Percentiles rank a stretch among this genome's conserved stretches.
Evolutionary conservation across 1,284 basidiomycete species (phyloP).

Genomic region (Naganishia sp.): DNA sequence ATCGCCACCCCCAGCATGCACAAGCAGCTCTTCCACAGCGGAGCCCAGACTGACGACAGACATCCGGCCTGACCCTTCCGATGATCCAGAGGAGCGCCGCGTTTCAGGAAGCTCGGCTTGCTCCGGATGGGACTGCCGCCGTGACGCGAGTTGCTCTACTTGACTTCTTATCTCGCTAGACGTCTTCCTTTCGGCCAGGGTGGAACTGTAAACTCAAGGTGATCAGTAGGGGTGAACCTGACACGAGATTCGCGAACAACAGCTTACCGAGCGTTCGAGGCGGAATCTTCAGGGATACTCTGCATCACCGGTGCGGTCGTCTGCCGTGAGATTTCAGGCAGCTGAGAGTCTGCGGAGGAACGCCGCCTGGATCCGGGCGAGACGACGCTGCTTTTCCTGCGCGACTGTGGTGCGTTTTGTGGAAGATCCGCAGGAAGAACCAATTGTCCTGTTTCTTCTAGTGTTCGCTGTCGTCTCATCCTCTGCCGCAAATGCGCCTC

Average conservation of each 20-base stretch:
- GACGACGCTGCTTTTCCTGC: background rate
- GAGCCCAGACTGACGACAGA: slow-evolving; percentile 3
- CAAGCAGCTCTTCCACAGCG: slow-evolving; percentile 15
- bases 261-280: background rate
- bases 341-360: background rate
- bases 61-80: background rate
- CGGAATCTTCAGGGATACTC: slow-evolving; percentile 5
- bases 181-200: slow-evolving; percentile 7
- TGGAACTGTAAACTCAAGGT: background rate
- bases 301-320: slow-evolving; percentile 13
- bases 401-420: background rate
- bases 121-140: too few species aligned
- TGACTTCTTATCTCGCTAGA: slow-evolving; percentile 10
- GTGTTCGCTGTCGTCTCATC: background rate
- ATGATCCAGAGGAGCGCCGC: slow-evolving; percentile 14
- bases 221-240: background rate
- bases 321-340: background rate
- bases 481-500: slow-evolving; percentile 26
- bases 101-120: background rate
- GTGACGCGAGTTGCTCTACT: background rate
- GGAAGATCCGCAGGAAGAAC: slow-evolving; percentile 1
- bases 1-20: background rate
- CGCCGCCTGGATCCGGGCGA: background rate
- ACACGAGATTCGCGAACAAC: background rate
- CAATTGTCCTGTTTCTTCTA: background rate